Conservation (phyloP, 768 basidiomycete genomes). For the Chalciporus piperatus region DNA sequence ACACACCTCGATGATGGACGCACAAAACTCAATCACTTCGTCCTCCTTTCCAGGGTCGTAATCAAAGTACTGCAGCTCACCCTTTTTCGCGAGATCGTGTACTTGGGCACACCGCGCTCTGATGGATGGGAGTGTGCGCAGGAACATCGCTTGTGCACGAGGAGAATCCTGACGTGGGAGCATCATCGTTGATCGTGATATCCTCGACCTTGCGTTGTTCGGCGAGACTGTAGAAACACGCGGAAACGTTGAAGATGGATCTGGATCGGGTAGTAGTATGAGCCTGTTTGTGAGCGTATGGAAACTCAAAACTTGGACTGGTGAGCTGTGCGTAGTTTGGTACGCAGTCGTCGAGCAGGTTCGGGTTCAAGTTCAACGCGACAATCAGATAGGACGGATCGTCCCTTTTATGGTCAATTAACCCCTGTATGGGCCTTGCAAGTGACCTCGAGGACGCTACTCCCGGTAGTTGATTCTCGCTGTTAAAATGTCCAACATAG, state of each 20-base stretch:
- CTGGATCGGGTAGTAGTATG: too few species aligned
- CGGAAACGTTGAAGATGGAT: neutral
- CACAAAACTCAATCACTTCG: conserved; percentile 70
- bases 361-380: neutral
- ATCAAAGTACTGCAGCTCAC: conserved; percentile 80
- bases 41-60: conserved; percentile 77
- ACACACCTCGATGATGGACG: conserved; percentile 73
- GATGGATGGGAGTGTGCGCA: conserved; percentile 86
- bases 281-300: neutral
- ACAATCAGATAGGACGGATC: neutral
- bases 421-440: neutral
- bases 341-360: neutral
- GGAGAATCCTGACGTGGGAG: conserved; percentile 10
- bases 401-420: neutral
- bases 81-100: conserved; percentile 69
- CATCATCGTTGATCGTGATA: conserved; percentile 6
- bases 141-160: conserved; percentile 49
- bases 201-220: neutral
- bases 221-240: neutral
- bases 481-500: too few species aligned
- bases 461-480: too few species aligned
- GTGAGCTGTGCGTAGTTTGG: neutral
- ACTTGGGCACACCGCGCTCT: conserved; percentile 81
- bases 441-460: too few species aligned
- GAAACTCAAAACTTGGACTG: neutral